Conservation (phyloP, 2,329 filamentous ascomycete species). For the Purpureocillium lavendulum region DNA sequence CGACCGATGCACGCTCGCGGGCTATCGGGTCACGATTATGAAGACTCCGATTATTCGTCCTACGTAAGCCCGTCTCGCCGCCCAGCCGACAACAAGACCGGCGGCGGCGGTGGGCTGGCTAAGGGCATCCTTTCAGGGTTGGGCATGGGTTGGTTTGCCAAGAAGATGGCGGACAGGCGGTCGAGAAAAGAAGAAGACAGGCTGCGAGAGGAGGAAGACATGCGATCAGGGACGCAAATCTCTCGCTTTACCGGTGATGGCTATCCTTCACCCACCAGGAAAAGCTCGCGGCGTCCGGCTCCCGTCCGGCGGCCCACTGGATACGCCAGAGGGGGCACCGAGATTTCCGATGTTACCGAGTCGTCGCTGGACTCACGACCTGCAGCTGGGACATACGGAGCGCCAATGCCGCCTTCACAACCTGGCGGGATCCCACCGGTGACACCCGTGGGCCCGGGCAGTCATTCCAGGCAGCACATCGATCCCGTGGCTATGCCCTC, state of each 20-base stretch:
- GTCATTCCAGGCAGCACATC: slow-evolving; percentile 8
- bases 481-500: slow-evolving; percentile 41
- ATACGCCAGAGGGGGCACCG: slow-evolving; percentile 16
- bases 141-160: slow-evolving; percentile 61
- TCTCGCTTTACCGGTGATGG: slow-evolving; percentile 65
- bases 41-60: slow-evolving; percentile 51
- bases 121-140: slow-evolving; percentile 53
- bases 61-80: slow-evolving; percentile 56
- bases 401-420: slow-evolving; percentile 8
- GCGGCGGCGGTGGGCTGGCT: slow-evolving; percentile 37
- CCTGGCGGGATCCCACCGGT: slow-evolving; percentile 12
- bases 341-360: slow-evolving; percentile 25
- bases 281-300: slow-evolving; percentile 19
- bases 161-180: slow-evolving; percentile 51
- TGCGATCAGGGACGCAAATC: slow-evolving; percentile 51
- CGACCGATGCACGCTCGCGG: slow-evolving; percentile 36
- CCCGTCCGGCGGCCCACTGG: slow-evolving; percentile 21
- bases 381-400: slow-evolving; percentile 15
- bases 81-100: slow-evolving; percentile 31
- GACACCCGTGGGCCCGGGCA: slow-evolving; percentile 9
- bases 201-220: slow-evolving; percentile 39
- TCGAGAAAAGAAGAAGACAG: slow-evolving; percentile 39
- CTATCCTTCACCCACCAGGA: slow-evolving; percentile 39
- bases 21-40: slow-evolving; percentile 33
- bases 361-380: slow-evolving; percentile 23